Percentiles rank a stretch among this genome's conserved stretches.
These are phyloP conservation scores for Tolypocladium nubicola DNA, from an alignment of 2,329 filamentous ascomycete species.

Conservation along the genomic window DNA sequence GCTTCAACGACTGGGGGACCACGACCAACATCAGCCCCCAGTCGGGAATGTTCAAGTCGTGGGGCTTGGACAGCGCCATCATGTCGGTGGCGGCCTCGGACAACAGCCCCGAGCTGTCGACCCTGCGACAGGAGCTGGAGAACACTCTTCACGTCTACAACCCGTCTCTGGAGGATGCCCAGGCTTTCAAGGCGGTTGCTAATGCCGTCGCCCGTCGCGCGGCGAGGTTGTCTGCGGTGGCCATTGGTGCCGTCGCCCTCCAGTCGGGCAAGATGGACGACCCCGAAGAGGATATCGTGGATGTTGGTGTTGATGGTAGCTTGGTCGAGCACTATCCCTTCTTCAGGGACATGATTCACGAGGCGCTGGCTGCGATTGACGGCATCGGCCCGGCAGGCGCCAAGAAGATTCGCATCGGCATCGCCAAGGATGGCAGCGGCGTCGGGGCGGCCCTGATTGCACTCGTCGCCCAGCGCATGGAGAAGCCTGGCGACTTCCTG, in stretches of 20 bases:
- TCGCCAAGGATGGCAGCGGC: slow-evolving; percentile 89
- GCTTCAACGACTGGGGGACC: slow-evolving; percentile 56
- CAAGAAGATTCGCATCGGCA: slow-evolving; percentile 82
- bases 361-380: slow-evolving; percentile 66
- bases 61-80: slow-evolving; percentile 86
- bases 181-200: slow-evolving; percentile 75
- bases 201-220: slow-evolving; percentile 80
- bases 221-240: slow-evolving; percentile 77
- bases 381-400: slow-evolving; percentile 71
- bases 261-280: slow-evolving; percentile 62
- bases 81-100: slow-evolving; percentile 82
- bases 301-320: slow-evolving; percentile 90
- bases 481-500: slow-evolving; percentile 37
- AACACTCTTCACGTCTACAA: slow-evolving; percentile 66
- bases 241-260: slow-evolving; percentile 75
- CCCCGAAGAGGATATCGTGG: slow-evolving; percentile 58
- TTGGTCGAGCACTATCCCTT: slow-evolving; percentile 92
- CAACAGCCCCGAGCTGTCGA: slow-evolving; percentile 57
- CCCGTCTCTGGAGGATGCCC: slow-evolving; percentile 71
- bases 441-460: slow-evolving; percentile 85
- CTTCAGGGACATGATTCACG: slow-evolving; percentile 80
- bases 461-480: slow-evolving; percentile 66
- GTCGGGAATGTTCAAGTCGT: slow-evolving; percentile 63
- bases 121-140: slow-evolving; percentile 69
- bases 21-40: slow-evolving; percentile 58